These are phyloP conservation scores for Candida cerambycidarum DNA, from an alignment of 805 yeast genomes.

Conservation along the genomic window DNA sequence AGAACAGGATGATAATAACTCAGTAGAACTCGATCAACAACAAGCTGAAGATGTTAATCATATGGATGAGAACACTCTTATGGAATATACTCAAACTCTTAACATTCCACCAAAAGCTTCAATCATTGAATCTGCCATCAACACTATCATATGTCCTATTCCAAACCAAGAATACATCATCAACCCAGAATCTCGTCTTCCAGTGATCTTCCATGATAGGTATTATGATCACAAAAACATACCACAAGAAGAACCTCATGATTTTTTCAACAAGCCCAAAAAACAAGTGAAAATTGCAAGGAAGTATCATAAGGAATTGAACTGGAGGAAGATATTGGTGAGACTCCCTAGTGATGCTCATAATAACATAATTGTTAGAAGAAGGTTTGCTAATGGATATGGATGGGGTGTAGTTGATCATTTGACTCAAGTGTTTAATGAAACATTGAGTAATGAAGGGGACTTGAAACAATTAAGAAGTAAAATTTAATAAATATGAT, in stretches of 20 bases:
- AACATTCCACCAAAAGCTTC: constrained; percentile 47
- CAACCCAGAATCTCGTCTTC: constrained; percentile 33
- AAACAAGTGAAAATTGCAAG: constrained; percentile 44
- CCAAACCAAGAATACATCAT: constrained; percentile 34
- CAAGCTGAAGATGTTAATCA: constrained; percentile 13
- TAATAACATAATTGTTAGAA: constrained; percentile 43
- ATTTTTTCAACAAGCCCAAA: constrained; percentile 25
- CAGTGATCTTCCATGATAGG: constrained; percentile 44
- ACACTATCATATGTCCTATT: constrained; percentile 37
- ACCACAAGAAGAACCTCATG: constrained; percentile 19
- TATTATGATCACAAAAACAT: constrained; percentile 33
- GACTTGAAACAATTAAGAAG: constrained; percentile 9
- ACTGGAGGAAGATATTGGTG: constrained; percentile 47
- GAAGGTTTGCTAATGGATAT: constrained; percentile 45
- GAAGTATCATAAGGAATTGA: constrained; percentile 38
- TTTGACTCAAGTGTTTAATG: constrained; percentile 24
- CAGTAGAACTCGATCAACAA: constrained; percentile 12
- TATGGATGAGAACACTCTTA: constrained; percentile 9
- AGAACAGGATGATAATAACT: constrained; percentile 12
- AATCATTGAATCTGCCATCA: constrained; percentile 42
- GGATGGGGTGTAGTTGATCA: constrained; percentile 50
- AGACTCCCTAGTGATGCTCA: constrained; percentile 48
- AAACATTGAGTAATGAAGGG: constrained; percentile 2
- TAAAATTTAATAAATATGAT: constrained; percentile 14
- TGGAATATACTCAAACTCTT: constrained; percentile 17